Evolutionary conservation across 768 basidiomycete species (phyloP).

Genomic region (Tulasnella sp.): DNA sequence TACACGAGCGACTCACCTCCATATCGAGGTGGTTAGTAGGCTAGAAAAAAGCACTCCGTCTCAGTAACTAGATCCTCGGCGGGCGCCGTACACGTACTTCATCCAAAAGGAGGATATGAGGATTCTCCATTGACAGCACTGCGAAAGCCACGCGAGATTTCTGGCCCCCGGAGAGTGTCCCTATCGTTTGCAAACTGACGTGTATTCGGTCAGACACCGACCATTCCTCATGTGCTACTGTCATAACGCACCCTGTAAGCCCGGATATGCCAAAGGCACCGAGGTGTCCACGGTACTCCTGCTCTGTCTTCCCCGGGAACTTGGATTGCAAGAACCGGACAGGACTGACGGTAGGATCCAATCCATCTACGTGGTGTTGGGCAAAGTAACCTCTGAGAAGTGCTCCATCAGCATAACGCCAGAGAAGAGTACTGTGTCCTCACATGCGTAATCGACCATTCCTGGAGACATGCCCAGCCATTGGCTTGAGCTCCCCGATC

Average conservation of each 20-base stretch:
- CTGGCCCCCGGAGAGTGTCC: conserved; percentile 88
- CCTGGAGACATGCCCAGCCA: conserved; percentile 67
- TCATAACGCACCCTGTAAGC: conserved; percentile 59
- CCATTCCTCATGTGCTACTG: background rate
- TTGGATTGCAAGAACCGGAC: conserved; percentile 86
- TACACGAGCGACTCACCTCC: conserved; percentile 39
- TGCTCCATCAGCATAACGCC: background rate
- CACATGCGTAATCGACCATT: conserved; percentile 88
- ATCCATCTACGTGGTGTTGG: conserved; percentile 91
- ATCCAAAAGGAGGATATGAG: conserved; percentile 87
- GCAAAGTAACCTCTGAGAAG: conserved; percentile 68
- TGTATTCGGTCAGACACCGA: background rate
- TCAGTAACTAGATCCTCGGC: background rate
- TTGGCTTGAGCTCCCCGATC: conserved; percentile 66
- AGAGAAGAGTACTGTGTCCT: conserved; percentile 22
- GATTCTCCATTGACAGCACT: conserved; percentile 67
- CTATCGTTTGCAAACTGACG: conserved; percentile 68
- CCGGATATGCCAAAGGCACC: conserved; percentile 97
- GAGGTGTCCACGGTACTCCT: conserved; percentile 89
- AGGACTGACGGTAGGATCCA: conserved; percentile 73
- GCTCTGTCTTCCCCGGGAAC: conserved; percentile 90
- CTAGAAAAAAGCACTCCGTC: conserved; percentile 27
- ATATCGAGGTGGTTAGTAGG: conserved; percentile 96
- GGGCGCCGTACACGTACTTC: conserved; percentile 40
- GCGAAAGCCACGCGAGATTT: conserved; percentile 94